Evolutionary conservation across 164 flowering plant species (phyloP).

Genomic region (Dillenia turbinata): DNA sequence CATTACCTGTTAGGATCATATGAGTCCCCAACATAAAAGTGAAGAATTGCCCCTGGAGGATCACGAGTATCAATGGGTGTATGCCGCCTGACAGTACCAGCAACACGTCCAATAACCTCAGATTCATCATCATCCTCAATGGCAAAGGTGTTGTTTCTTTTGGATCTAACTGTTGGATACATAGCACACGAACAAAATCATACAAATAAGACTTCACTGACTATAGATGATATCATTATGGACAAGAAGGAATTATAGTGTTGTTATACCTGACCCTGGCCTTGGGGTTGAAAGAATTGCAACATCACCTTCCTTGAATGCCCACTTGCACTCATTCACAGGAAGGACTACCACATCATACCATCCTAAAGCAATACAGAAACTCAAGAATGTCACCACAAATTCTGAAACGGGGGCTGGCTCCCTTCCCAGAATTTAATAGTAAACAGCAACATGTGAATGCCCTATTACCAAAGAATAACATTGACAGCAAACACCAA

Average conservation of each 20-base stretch:
- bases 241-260: not conserved
- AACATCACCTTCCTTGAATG: conserved; percentile 96
- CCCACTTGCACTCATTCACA: conserved; percentile 67
- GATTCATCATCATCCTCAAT: conserved; percentile 49
- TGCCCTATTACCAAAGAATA: too few relatives aligned
- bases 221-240: not conserved
- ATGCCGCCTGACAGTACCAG: conserved; percentile 86
- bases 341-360: conserved; percentile 84
- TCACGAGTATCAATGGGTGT: conserved; percentile 82
- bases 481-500: too few relatives aligned
- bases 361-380: conserved; percentile 55
- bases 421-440: too few relatives aligned
- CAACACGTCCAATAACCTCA: conserved; percentile 69
- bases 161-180: conserved; percentile 51
- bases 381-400: too few relatives aligned
- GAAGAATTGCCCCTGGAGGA: conserved; percentile 84
- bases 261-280: conserved; percentile 72
- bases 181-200: conserved; percentile 4
- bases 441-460: too few relatives aligned
- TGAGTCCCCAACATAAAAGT: conserved; percentile 89
- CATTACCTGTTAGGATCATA: conserved; percentile 63
- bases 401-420: too few relatives aligned
- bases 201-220: conserved; percentile 2
- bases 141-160: conserved; percentile 32
- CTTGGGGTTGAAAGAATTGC: conserved; percentile 80